Percentiles rank a stretch among this genome's conserved stretches.
phyloP scores from a whole-genome alignment of 257 asterid species.

The Solanum tarijense region DNA sequence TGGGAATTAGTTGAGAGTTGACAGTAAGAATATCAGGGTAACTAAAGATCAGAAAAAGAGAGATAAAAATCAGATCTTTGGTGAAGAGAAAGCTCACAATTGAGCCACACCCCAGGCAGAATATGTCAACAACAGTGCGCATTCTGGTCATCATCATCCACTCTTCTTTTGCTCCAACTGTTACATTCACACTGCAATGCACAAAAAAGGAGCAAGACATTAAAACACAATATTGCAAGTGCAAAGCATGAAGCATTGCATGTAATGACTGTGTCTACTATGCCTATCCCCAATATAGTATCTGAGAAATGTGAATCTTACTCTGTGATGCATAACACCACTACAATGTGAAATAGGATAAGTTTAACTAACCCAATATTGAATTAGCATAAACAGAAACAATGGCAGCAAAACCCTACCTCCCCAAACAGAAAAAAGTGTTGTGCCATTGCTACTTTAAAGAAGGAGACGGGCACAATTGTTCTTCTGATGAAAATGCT shows the following conservation, averaged over 20 bases:
- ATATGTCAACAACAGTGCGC: conserved; percentile 76
- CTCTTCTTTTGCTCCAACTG: conserved; percentile 58
- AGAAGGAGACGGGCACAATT: conserved; percentile 13
- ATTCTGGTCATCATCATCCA: conserved; percentile 73
- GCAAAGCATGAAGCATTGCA: background rate
- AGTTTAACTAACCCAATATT: too few species aligned
- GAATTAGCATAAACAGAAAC: too few species aligned
- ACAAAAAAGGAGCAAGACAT: background rate
- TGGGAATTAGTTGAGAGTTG: conserved; percentile 5
- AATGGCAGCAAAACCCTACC: too few species aligned
- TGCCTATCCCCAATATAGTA: too few species aligned
- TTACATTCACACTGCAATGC: conserved; percentile 52
- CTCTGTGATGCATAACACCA: background rate
- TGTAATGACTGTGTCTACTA: background rate
- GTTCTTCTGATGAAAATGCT: conserved; percentile 15
- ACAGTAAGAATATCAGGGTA: background rate
- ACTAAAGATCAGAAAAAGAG: background rate
- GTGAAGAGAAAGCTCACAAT: conserved; percentile 23
- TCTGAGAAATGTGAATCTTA: background rate
- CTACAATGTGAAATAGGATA: background rate
- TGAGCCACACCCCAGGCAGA: conserved; percentile 74
- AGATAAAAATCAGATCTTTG: background rate
- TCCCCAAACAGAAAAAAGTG: too few species aligned
- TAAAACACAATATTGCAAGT: background rate
- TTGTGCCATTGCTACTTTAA: too few species aligned